These are phyloP conservation scores for Moelleriella libera DNA, from an alignment of 2,329 filamentous ascomycete genomes.

Conservation along the genomic window DNA sequence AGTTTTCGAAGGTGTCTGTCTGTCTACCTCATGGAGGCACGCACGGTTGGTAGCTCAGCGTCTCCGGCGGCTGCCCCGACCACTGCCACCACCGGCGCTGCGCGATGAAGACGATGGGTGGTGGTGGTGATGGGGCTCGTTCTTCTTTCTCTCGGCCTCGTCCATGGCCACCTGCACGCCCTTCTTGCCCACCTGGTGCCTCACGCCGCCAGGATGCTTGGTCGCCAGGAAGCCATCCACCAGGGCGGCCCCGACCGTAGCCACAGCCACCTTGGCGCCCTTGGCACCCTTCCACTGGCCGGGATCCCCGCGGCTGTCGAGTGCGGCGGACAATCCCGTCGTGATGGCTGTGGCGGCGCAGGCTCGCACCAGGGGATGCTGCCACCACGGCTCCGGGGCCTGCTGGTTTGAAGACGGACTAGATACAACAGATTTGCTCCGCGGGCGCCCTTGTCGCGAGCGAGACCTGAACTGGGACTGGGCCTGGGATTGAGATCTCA, in stretches of 20 bases:
- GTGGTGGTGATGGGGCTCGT: no score
- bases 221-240: slow-evolving; percentile 29
- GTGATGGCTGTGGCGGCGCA: slow-evolving; percentile 31
- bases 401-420: neutral
- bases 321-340: slow-evolving; percentile 32
- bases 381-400: slow-evolving; percentile 15
- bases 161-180: slow-evolving; percentile 5
- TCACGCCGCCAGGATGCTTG: slow-evolving; percentile 14
- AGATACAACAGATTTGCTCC: neutral
- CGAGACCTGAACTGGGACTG: no score
- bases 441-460: neutral
- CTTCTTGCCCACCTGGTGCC: slow-evolving; percentile 5
- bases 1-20: no score
- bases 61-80: neutral
- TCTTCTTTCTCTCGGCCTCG: slow-evolving; percentile 4
- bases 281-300: slow-evolving; percentile 33
- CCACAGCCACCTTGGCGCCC: slow-evolving; percentile 31
- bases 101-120: no score
- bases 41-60: no score
- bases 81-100: no score
- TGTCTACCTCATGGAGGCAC: no score
- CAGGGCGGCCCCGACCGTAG: slow-evolving; percentile 32
- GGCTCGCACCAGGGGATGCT: slow-evolving; percentile 21
- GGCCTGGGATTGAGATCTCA: no score
- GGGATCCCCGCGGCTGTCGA: slow-evolving; percentile 28